A percentile compares a stretch with the other conserved stretches of the same genome.
These are phyloP conservation scores for Daedaleopsis nitida DNA, from an alignment of 768 basidiomycete genomes.

Conservation along the genomic window DNA sequence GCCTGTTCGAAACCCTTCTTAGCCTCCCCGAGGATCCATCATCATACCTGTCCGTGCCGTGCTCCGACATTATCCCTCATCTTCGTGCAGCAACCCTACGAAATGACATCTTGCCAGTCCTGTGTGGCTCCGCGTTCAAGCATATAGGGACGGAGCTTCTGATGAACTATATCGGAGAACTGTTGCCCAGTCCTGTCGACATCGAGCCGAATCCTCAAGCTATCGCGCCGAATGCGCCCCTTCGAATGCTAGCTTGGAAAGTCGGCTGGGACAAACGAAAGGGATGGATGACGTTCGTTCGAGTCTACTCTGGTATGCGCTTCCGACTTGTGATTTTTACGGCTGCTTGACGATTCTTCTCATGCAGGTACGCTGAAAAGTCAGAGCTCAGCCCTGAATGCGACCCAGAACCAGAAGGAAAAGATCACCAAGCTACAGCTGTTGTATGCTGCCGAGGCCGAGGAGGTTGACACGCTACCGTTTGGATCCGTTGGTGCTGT, in stretches of 20 bases:
- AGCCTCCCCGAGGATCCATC: slow-evolving; percentile 55
- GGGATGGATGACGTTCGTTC: slow-evolving; percentile 93
- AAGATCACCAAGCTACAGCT: slow-evolving; percentile 74
- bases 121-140: slow-evolving; percentile 82
- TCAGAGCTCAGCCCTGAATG: slow-evolving; percentile 63
- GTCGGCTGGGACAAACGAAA: slow-evolving; percentile 80
- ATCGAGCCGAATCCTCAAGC: slow-evolving; percentile 43
- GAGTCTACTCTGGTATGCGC: slow-evolving; percentile 79
- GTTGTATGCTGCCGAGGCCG: slow-evolving; percentile 72
- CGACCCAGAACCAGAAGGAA: slow-evolving; percentile 69
- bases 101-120: slow-evolving; percentile 71
- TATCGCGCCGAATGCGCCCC: slow-evolving; percentile 43
- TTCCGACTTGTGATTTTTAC: background rate
- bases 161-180: slow-evolving; percentile 80
- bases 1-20: slow-evolving; percentile 75
- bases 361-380: slow-evolving; percentile 69
- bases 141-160: slow-evolving; percentile 80
- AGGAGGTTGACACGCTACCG: slow-evolving; percentile 79
- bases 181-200: slow-evolving; percentile 79
- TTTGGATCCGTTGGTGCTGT: slow-evolving; percentile 86
- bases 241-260: slow-evolving; percentile 83
- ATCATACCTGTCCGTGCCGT: slow-evolving; percentile 64
- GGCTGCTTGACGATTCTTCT: background rate
- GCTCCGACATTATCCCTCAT: slow-evolving; percentile 55
- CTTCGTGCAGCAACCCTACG: slow-evolving; percentile 68